Evolutionary conservation across 2,329 filamentous ascomycete species (phyloP).

Genomic region (Neofusicoccum kwambonambiense): DNA sequence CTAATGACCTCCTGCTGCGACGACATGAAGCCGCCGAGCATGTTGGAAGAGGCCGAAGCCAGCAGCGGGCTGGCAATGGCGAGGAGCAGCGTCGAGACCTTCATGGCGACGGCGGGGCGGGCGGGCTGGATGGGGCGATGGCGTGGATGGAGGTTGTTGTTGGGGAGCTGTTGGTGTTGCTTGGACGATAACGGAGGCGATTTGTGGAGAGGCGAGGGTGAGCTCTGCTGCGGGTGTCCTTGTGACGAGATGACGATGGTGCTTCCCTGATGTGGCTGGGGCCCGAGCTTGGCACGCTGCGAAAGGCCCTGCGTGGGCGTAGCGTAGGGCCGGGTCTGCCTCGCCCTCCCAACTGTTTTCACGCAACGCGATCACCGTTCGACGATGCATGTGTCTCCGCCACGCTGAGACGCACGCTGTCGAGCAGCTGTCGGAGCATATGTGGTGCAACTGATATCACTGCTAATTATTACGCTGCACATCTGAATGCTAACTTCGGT

Average conservation of each 20-base stretch:
- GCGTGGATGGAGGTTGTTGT: not conserved
- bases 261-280: constrained; percentile 8
- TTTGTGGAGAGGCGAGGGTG: not conserved
- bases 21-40: constrained; percentile 9
- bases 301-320: not conserved
- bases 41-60: constrained; percentile 4
- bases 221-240: constrained; percentile 2
- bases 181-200: constrained; percentile 14
- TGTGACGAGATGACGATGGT: constrained; percentile 13
- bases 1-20: constrained; percentile 29
- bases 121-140: not conserved
- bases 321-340: not conserved
- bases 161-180: not conserved
- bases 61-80: constrained; percentile 14
- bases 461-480: not conserved
- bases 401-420: not conserved
- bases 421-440: not conserved
- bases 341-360: not conserved
- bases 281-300: not conserved
- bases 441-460: not conserved
- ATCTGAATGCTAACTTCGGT: not conserved
- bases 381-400: not conserved
- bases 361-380: not conserved
- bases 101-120: constrained; percentile 6
- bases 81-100: constrained; percentile 14